These are phyloP conservation scores for Trifolium fragiferum DNA, from an alignment of 306 rosid species.

Conservation along the genomic window DNA sequence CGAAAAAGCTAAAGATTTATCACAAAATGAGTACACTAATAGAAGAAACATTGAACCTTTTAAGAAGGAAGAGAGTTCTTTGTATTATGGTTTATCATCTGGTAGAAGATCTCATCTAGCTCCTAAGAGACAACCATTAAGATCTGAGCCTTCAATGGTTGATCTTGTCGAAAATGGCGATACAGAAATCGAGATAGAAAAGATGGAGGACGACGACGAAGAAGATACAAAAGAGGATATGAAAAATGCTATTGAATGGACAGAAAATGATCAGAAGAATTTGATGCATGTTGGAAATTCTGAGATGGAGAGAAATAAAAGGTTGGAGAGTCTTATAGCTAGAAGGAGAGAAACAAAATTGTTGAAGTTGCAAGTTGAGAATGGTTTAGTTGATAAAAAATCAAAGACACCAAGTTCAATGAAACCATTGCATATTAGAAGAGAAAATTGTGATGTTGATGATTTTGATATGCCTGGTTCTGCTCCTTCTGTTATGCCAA, in stretches of 20 bases:
- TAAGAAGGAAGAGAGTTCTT: constrained; percentile 45
- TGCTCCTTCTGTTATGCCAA: constrained; percentile 70
- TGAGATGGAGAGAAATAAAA: constrained; percentile 82
- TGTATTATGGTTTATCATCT: constrained; percentile 22
- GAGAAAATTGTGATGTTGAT: constrained; percentile 38
- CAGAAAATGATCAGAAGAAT: constrained; percentile 79
- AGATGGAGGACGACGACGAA: constrained; percentile 50
- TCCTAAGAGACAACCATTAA: constrained; percentile 29
- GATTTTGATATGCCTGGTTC: constrained; percentile 69
- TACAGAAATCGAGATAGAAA: constrained; percentile 30
- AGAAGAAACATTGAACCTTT: not conserved
- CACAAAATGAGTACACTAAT: constrained; percentile 32
- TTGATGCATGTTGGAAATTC: constrained; percentile 76
- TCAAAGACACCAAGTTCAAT: constrained; percentile 35
- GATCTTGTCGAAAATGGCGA: constrained; percentile 27
- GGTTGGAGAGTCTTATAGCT: constrained; percentile 77
- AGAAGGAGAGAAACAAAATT: constrained; percentile 67
- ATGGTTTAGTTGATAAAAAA: constrained; percentile 39
- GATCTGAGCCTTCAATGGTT: constrained; percentile 47
- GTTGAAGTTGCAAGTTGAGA: constrained; percentile 50
- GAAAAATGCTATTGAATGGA: constrained; percentile 79
- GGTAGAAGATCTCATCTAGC: constrained; percentile 16
- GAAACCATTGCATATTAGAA: constrained; percentile 52
- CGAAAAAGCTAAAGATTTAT: constrained; percentile 36
- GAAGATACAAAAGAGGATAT: constrained; percentile 49